phyloP scores from a whole-genome alignment of 2,329 filamentous ascomycete genomes.

The Trichoderma atroviride region DNA sequence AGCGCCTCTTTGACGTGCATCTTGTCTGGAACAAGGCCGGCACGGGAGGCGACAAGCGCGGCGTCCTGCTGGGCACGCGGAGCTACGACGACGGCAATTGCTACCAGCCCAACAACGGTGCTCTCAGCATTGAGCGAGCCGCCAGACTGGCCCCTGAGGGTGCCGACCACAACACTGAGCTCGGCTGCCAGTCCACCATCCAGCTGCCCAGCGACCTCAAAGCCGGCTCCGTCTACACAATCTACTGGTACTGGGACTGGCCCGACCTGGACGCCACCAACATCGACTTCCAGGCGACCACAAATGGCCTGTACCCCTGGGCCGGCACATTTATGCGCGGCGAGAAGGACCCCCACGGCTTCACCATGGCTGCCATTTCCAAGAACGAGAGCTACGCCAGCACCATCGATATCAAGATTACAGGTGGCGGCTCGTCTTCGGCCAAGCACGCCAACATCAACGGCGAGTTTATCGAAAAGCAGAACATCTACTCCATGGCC shows the following conservation, averaged over 20 bases:
- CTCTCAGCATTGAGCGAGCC: slow-evolving; percentile 63
- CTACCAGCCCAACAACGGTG: slow-evolving; percentile 71
- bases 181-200: slow-evolving; percentile 82
- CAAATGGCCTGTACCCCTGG: slow-evolving; percentile 48
- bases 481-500: slow-evolving; percentile 48
- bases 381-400: slow-evolving; percentile 48
- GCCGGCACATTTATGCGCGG: slow-evolving; percentile 46
- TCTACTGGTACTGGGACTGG: slow-evolving; percentile 99
- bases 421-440: slow-evolving; percentile 29
- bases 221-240: slow-evolving; percentile 68
- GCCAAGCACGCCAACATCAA: slow-evolving; percentile 31
- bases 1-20: slow-evolving; percentile 66
- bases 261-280: slow-evolving; percentile 57
- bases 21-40: slow-evolving; percentile 78
- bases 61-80: slow-evolving; percentile 73
- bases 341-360: slow-evolving; percentile 42
- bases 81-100: slow-evolving; percentile 91
- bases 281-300: slow-evolving; percentile 45
- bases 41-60: slow-evolving; percentile 77
- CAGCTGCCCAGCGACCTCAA: slow-evolving; percentile 68
- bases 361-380: slow-evolving; percentile 40
- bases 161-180: slow-evolving; percentile 57
- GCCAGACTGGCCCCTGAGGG: slow-evolving; percentile 56
- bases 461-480: slow-evolving; percentile 40
- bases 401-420: slow-evolving; percentile 46